Evolutionary conservation across 441 rosid genomes (phyloP).

Genomic region (Adansonia rubrostipa): DNA sequence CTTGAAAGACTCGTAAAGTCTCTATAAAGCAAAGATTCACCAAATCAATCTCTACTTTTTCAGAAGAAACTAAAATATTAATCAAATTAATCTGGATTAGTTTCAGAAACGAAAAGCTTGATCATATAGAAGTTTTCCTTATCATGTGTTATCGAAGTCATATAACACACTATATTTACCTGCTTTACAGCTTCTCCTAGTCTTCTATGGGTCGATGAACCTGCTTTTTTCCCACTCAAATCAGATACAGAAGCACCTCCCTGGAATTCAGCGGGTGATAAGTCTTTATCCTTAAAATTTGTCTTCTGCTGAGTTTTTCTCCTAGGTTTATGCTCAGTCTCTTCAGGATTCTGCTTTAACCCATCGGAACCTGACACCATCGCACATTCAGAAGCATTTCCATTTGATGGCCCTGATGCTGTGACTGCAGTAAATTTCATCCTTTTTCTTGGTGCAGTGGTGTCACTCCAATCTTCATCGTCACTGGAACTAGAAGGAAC

Average conservation of each 20-base stretch:
- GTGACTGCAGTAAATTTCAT: conserved; percentile 37
- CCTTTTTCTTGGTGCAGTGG: conserved; percentile 41
- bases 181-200: conserved; percentile 61
- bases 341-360: conserved; percentile 32
- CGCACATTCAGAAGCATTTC: conserved; percentile 28
- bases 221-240: conserved; percentile 39
- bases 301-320: conserved; percentile 33
- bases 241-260: conserved; percentile 39
- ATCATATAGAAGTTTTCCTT: neutral
- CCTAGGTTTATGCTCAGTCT: conserved; percentile 27
- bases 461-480: conserved; percentile 68
- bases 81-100: neutral
- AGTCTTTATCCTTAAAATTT: conserved; percentile 32
- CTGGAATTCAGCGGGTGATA: conserved; percentile 31
- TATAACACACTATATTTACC: conserved; percentile 47
- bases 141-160: neutral
- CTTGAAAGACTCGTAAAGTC: conserved; percentile 54
- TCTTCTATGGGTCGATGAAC: conserved; percentile 50
- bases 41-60: conserved; percentile 13
- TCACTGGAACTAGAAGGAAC: conserved; percentile 64
- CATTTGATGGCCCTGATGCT: conserved; percentile 41
- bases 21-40: conserved; percentile 44
- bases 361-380: conserved; percentile 28
- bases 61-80: neutral
- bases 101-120: neutral